These are phyloP conservation scores for Cryptococcus deneoformans DNA, from an alignment of 1,284 basidiomycete genomes.

Conservation along the genomic window DNA sequence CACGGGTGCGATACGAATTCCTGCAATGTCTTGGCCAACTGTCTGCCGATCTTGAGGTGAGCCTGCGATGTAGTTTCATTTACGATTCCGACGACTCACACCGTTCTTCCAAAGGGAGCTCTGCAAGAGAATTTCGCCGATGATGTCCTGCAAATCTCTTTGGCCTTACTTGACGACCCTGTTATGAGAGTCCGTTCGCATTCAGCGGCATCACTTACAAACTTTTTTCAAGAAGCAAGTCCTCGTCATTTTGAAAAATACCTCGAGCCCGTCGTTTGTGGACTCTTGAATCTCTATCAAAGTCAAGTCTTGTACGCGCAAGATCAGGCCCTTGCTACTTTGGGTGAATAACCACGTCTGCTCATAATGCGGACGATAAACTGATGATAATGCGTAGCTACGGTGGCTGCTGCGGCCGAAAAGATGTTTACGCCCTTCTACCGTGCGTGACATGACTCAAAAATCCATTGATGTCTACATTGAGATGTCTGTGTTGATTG, in stretches of 20 bases:
- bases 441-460: constrained; percentile 55
- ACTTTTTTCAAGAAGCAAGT: constrained; percentile 79
- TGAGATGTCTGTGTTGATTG: no score
- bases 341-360: constrained; percentile 7
- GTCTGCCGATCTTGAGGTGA: constrained; percentile 75
- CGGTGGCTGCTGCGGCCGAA: constrained; percentile 73
- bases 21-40: constrained; percentile 83
- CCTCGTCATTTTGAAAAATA: constrained; percentile 68
- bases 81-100: background rate
- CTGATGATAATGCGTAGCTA: background rate
- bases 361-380: background rate
- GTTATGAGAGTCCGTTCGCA: constrained; percentile 76
- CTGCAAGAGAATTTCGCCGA: constrained; percentile 28
- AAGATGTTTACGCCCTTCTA: constrained; percentile 41
- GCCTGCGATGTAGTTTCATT: constrained; percentile 5
- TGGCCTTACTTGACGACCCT: constrained; percentile 69
- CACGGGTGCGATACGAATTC: constrained; percentile 75
- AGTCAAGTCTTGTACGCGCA: constrained; percentile 62
- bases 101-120: constrained; percentile 17
- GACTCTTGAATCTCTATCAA: constrained; percentile 61
- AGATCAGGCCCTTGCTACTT: constrained; percentile 75
- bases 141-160: constrained; percentile 59
- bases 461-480: no score
- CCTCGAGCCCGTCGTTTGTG: constrained; percentile 70
- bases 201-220: constrained; percentile 79